Conservation (phyloP, 169 alveolate genomes). For the Cryptosporidium andersoni region DNA sequence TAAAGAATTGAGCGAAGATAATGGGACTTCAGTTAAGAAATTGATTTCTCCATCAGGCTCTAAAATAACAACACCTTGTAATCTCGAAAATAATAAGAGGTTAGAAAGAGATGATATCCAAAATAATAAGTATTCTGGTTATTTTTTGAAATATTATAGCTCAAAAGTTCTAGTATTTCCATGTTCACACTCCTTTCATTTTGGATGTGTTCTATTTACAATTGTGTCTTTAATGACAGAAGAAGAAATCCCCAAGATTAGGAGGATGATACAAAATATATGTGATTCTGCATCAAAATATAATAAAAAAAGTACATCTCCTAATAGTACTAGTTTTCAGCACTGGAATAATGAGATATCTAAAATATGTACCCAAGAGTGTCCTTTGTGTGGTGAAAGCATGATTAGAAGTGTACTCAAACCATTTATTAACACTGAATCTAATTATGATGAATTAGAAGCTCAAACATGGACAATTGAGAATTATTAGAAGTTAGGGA, state of each 20-base stretch:
- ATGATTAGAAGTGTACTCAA: conserved; percentile 49
- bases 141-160: conserved; percentile 1
- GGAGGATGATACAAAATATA: conserved; percentile 26
- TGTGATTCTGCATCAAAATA: conserved; percentile 10
- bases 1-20: neutral
- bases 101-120: conserved; percentile 4
- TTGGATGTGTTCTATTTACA: conserved; percentile 51
- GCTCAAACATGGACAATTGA: neutral
- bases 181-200: conserved; percentile 62
- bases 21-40: too few relatives aligned
- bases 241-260: conserved; percentile 22
- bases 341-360: conserved; percentile 23
- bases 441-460: neutral
- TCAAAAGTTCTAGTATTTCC: conserved; percentile 33
- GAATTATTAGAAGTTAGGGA: neutral
- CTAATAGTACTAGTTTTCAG: neutral
- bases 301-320: neutral
- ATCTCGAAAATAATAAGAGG: neutral
- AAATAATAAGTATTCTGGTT: conserved; percentile 11
- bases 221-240: conserved; percentile 22
- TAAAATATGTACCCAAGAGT: conserved; percentile 13
- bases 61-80: too few relatives aligned
- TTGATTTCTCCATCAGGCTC: neutral
- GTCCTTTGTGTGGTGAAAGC: conserved; percentile 53
- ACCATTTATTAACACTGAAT: conserved; percentile 25